phyloP scores from a whole-genome alignment of 1,284 basidiomycete genomes.

The Ceratobasidium sp. region DNA sequence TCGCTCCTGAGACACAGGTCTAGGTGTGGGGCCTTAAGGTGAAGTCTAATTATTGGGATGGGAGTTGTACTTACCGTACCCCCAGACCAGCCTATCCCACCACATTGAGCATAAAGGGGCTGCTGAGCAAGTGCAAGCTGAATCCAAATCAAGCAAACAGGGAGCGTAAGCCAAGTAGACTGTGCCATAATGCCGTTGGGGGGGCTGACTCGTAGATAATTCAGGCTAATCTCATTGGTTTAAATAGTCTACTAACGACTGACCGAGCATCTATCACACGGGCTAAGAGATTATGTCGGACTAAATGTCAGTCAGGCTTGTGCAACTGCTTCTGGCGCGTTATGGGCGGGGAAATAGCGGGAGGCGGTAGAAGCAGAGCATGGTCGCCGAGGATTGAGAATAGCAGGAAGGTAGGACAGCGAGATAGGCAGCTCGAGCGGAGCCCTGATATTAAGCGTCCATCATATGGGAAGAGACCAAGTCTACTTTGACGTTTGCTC shows the following conservation, averaged over 20 bases:
- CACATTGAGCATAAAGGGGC: constrained; percentile 40
- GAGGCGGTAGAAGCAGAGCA: constrained; percentile 3
- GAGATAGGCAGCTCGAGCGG: too few relatives aligned
- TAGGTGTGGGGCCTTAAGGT: background rate
- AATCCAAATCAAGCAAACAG: constrained; percentile 21
- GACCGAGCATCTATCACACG: constrained; percentile 2
- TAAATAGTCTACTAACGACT: constrained; percentile 11
- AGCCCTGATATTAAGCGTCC: too few relatives aligned
- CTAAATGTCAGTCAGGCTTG: constrained; percentile 4
- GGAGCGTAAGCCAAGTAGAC: constrained; percentile 34
- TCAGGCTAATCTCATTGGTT: background rate
- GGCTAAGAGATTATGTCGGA: constrained; percentile 9
- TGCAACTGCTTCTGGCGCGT: constrained; percentile 35
- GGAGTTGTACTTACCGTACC: constrained; percentile 20
- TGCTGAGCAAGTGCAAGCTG: constrained; percentile 35
- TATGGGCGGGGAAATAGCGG: constrained; percentile 44
- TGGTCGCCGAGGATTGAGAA: too few relatives aligned
- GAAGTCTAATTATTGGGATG: background rate
- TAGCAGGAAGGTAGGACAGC: too few relatives aligned
- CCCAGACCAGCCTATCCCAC: constrained; percentile 38
- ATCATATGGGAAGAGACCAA: too few relatives aligned
- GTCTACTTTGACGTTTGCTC: too few relatives aligned
- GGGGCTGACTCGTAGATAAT: background rate
- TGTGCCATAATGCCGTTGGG: background rate
- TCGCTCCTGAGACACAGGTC: constrained; percentile 42